phyloP scores from a whole-genome alignment of 1,139 yeast genomes.

The Taphrina flavorubra region DNA sequence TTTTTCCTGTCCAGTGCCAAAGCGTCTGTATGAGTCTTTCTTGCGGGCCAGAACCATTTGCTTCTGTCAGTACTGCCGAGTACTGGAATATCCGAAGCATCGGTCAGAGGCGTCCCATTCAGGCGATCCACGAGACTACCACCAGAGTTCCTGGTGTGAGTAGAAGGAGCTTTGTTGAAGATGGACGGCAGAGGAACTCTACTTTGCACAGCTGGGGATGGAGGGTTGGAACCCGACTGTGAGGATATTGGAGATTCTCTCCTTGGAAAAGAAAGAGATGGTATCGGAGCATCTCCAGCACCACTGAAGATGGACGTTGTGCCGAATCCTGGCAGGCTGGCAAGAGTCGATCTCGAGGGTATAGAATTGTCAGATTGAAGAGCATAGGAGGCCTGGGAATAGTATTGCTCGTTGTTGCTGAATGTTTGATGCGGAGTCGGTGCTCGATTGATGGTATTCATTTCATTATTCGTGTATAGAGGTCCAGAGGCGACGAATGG shows the following conservation, averaged over 20 bases:
- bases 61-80: conserved; percentile 6
- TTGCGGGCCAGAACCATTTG: conserved; percentile 38
- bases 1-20: conserved; percentile 36
- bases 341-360: neutral
- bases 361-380: neutral
- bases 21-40: conserved; percentile 15
- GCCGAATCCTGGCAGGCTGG: conserved; percentile 4
- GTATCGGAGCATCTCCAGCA: neutral
- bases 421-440: neutral
- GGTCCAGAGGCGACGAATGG: conserved; percentile 32
- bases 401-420: conserved; percentile 2
- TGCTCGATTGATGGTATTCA: neutral
- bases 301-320: conserved; percentile 27
- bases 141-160: conserved; percentile 18
- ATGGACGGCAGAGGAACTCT: conserved; percentile 29
- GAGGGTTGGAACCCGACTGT: conserved; percentile 37
- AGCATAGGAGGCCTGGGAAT: neutral
- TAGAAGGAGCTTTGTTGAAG: conserved; percentile 21
- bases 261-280: conserved; percentile 11
- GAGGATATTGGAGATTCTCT: conserved; percentile 36
- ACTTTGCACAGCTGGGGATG: conserved; percentile 24
- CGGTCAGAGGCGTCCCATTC: conserved; percentile 24
- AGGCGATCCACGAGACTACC: conserved; percentile 34
- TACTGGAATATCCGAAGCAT: neutral
- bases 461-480: conserved; percentile 6